phyloP scores from a whole-genome alignment of 2,329 filamentous ascomycete genomes.

The Aspergillus pseudoglaucus region DNA sequence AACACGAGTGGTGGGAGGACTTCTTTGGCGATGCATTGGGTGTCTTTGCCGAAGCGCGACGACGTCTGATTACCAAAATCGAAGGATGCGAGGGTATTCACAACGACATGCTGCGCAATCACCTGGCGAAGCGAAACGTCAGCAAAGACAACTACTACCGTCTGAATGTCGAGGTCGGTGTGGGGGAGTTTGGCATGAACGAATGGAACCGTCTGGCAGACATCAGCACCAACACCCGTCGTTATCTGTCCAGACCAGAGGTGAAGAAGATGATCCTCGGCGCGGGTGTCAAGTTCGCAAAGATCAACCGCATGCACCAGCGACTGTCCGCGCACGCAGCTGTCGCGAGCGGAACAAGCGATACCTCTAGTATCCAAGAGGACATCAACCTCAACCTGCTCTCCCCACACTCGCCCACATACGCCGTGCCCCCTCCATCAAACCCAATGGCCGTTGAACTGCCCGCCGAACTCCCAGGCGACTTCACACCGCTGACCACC shows the following conservation, averaged over 20 bases:
- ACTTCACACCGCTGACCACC: constrained; percentile 23
- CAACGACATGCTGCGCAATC: constrained; percentile 73
- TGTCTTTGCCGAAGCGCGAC: constrained; percentile 83
- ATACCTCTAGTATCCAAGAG: constrained; percentile 23
- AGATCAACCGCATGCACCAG: constrained; percentile 70
- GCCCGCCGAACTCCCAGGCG: constrained; percentile 47
- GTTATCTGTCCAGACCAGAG: constrained; percentile 67
- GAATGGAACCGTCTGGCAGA: constrained; percentile 93
- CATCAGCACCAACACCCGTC: constrained; percentile 84
- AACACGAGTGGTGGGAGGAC: constrained; percentile 85
- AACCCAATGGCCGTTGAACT: constrained; percentile 52
- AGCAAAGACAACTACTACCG: constrained; percentile 89
- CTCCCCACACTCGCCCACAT: constrained; percentile 17
- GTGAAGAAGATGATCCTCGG: constrained; percentile 72
- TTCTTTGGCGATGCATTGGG: constrained; percentile 67
- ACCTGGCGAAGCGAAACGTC: constrained; percentile 69
- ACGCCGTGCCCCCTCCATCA: constrained; percentile 33
- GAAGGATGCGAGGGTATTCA: constrained; percentile 92
- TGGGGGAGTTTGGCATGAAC: constrained; percentile 98
- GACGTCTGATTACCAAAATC: constrained; percentile 81
- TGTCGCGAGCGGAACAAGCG: constrained; percentile 23
- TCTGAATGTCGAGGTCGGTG: constrained; percentile 92
- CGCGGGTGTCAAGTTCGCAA: constrained; percentile 72
- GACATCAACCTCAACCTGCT: constrained; percentile 11
- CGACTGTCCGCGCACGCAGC: constrained; percentile 52